Evolutionary conservation across 768 basidiomycete species (phyloP).

Genomic region (Tricholoma furcatifolium): DNA sequence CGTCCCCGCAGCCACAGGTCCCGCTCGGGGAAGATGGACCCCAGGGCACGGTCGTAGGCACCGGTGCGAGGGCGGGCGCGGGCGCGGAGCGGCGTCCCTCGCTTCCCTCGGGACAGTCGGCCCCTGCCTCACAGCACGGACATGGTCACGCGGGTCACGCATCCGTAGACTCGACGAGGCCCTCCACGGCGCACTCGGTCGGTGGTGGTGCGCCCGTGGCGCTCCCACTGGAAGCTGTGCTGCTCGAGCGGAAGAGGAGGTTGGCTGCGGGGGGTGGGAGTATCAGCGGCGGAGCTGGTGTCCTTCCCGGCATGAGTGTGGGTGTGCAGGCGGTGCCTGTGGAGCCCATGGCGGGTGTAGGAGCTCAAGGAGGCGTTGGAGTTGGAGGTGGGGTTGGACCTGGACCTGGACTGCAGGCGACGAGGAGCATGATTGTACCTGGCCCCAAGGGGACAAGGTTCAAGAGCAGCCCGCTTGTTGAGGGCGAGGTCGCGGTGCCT

Average conservation of each 20-base stretch:
- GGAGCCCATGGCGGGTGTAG: too few species aligned
- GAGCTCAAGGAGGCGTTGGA: too few species aligned
- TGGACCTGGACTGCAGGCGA: not conserved
- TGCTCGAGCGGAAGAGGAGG: conserved; percentile 66
- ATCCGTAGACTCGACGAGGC: too few species aligned
- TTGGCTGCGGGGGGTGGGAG: conserved; percentile 21
- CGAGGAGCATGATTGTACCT: conserved; percentile 9
- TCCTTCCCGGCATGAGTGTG: not conserved
- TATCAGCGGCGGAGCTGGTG: conserved; percentile 1
- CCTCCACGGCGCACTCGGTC: conserved; percentile 19
- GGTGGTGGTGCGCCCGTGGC: conserved; percentile 46
- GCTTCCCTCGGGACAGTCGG: not conserved
- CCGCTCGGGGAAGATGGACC: too few species aligned
- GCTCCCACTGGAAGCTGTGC: conserved; percentile 62
- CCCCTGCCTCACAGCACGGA: not conserved
- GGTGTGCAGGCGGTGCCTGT: not conserved
- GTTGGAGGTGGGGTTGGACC: too few species aligned
- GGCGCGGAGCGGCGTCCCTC: not conserved
- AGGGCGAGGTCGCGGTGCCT: conserved; percentile 31
- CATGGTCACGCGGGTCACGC: not conserved
- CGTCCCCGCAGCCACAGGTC: conserved; percentile 10
- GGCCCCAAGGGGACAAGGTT: conserved; percentile 54
- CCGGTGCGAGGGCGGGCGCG: too few species aligned
- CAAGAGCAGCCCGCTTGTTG: conserved; percentile 71
- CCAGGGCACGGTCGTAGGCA: too few species aligned